phyloP scores from a whole-genome alignment of 495 filamentous ascomycete species.

The Xylaria castorea region DNA sequence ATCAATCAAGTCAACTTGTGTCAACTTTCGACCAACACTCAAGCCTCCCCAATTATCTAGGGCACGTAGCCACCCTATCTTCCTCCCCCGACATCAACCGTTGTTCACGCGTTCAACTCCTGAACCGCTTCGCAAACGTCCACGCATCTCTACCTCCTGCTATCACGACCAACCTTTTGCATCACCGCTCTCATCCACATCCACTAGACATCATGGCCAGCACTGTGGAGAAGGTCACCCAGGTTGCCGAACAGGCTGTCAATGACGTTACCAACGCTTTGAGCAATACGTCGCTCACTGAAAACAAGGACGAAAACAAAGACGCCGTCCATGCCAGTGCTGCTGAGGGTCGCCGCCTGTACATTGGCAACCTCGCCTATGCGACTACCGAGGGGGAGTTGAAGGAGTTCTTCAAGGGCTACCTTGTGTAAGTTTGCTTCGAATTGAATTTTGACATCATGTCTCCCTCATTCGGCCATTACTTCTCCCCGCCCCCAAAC shows the following conservation, averaged over 20 bases:
- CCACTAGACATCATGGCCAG: conserved; percentile 62
- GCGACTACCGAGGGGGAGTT: conserved; percentile 99
- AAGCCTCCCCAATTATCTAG: conserved; percentile 66
- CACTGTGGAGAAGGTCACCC: conserved; percentile 65
- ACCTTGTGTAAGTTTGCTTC: conserved; percentile 84
- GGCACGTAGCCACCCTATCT: conserved; percentile 89
- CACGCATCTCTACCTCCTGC: conserved; percentile 37
- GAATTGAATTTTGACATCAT: not conserved
- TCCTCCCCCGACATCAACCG: conserved; percentile 59
- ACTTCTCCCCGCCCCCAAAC: not conserved
- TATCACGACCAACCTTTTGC: conserved; percentile 12
- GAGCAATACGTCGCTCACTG: conserved; percentile 71
- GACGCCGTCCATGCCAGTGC: conserved; percentile 95
- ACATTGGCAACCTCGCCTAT: conserved; percentile 99
- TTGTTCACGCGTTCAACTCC: conserved; percentile 62
- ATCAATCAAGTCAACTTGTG: conserved; percentile 48
- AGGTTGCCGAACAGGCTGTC: conserved; percentile 67
- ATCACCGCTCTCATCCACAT: conserved; percentile 29
- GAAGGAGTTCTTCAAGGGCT: conserved; percentile 98
- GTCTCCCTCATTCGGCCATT: not conserved
- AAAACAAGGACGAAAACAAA: conserved; percentile 59
- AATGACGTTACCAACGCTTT: conserved; percentile 86
- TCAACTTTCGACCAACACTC: conserved; percentile 47
- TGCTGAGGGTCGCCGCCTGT: conserved; percentile 96
- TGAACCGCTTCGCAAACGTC: conserved; percentile 53